These are phyloP conservation scores for Cordyceps javanica DNA, from an alignment of 2,329 filamentous ascomycete species.

Conservation along the genomic window DNA sequence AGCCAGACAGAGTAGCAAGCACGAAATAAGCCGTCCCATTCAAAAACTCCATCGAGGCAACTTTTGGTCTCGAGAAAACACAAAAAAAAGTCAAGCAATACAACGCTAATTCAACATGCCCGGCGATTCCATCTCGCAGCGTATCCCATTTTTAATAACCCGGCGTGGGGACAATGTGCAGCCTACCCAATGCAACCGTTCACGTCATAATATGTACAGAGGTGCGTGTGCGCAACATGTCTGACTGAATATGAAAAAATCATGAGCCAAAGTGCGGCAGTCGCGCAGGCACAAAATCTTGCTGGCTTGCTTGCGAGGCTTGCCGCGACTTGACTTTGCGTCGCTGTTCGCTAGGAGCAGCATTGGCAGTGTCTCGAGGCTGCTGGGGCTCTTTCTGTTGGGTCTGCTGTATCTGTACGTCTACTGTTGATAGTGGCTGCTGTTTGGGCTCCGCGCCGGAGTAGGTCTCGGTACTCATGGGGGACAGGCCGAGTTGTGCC, in stretches of 20 bases:
- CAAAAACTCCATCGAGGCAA: slow-evolving; percentile 1
- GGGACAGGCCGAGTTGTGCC: slow-evolving; percentile 39
- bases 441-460: slow-evolving; percentile 19
- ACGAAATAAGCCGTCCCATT: not conserved
- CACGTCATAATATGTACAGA: not conserved
- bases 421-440: slow-evolving; percentile 19
- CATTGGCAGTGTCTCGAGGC: not conserved
- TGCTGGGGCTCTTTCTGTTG: not conserved
- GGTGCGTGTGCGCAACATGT: too few relatives aligned
- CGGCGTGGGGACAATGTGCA: too few relatives aligned
- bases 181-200: not conserved
- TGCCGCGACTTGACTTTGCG: slow-evolving; percentile 7
- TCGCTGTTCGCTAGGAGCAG: slow-evolving; percentile 2
- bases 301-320: slow-evolving; percentile 13
- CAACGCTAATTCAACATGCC: slow-evolving; percentile 2
- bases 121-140: not conserved
- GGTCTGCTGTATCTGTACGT: slow-evolving; percentile 28
- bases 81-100: too few relatives aligned
- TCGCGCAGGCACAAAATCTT: slow-evolving; percentile 51
- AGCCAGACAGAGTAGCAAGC: too few relatives aligned
- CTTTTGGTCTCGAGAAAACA: not conserved
- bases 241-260: not conserved
- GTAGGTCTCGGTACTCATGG: slow-evolving; percentile 14
- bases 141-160: not conserved
- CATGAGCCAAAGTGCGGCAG: slow-evolving; percentile 48